Percentiles rank a stretch among this genome's conserved stretches.
These are phyloP conservation scores for Naganishia albida DNA, from an alignment of 1,284 basidiomycete genomes.

Conservation along the genomic window DNA sequence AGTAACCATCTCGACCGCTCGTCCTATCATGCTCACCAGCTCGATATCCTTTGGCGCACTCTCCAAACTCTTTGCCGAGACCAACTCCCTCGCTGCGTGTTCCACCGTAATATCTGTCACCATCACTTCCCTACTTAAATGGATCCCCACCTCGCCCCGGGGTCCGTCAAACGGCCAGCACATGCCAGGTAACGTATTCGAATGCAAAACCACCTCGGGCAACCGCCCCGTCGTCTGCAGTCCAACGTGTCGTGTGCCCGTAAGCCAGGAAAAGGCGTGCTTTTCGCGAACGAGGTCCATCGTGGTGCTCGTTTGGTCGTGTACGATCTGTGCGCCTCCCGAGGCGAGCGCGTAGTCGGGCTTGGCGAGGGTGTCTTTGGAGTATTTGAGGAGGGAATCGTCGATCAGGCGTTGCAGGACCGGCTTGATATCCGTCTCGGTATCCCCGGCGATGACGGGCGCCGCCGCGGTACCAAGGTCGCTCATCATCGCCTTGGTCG, in stretches of 20 bases:
- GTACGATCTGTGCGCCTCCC: slow-evolving; percentile 76
- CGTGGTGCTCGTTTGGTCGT: slow-evolving; percentile 75
- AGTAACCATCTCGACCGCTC: not conserved
- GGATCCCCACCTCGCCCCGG: slow-evolving; percentile 77
- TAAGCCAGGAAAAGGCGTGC: slow-evolving; percentile 24
- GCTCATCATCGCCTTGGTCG: not conserved
- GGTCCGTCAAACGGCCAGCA: slow-evolving; percentile 90
- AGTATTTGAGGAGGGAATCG: slow-evolving; percentile 62
- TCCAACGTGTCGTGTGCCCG: slow-evolving; percentile 31
- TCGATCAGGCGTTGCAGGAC: slow-evolving; percentile 75
- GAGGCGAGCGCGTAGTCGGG: slow-evolving; percentile 85
- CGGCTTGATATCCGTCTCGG: slow-evolving; percentile 63
- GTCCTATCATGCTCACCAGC: slow-evolving; percentile 46
- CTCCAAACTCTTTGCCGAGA: slow-evolving; percentile 64
- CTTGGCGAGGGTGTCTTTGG: slow-evolving; percentile 75
- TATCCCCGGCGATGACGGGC: slow-evolving; percentile 57
- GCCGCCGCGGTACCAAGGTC: slow-evolving; percentile 40
- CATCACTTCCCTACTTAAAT: slow-evolving; percentile 67
- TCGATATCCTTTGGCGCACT: slow-evolving; percentile 84
- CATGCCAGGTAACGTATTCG: slow-evolving; percentile 72
- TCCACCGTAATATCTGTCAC: slow-evolving; percentile 82
- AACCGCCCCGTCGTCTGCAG: slow-evolving; percentile 66
- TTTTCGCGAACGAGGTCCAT: slow-evolving; percentile 59
- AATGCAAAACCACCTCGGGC: slow-evolving; percentile 78
- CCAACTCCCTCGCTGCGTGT: slow-evolving; percentile 76